Evolutionary conservation across 1,284 basidiomycete species (phyloP), one percentile per base, ranked within the genome.

Genomic region (Amylostereum areolatum): DNA sequence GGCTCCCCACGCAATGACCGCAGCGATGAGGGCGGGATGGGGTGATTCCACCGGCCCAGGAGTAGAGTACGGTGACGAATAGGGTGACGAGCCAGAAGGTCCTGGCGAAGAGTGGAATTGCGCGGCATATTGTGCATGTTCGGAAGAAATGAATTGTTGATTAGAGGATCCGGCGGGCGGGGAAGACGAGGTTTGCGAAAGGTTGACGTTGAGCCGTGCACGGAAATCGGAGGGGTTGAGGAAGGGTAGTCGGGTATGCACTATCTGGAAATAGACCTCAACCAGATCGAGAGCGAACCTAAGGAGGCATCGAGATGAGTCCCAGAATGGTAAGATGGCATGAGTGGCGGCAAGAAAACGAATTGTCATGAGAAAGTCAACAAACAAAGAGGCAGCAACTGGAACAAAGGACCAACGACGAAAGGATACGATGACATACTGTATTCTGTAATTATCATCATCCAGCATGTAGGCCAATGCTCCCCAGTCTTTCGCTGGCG

Each of bases 1-100:
- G 39, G 90, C 85, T 24, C 93, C 93, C 85, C 90, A 95, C 0
- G 92, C 91, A 43, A 97, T 73, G n/a, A 94, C 85, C 1, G 88
- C 86, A 3, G 93, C 92, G 35, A 96, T 75, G 12, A 94, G 72
- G 2, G 86, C 80, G 40, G 87, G 85, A 51, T 89, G 79, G 3
- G 86, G 61, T 3, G 78, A 71, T 34, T 72, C 54, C 51, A 66
- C 56, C 41, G 64, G 53, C 49, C 60, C 50, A 63, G 60, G 4
- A 55, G 46, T 30, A 33, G 41, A 32, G n/a, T 39, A 25, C 28
- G 47, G 28, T 10, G 41, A 10, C 8, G 41, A 12, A 11, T 25
- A 11, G 3, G 30, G 30, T 48, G 37, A 32, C 49, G 56, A 37
- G 48, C 47, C 27, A n/a, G n/a, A 39, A 7, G n/a, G 37, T 12